Percentiles rank a stretch among this genome's conserved stretches.
These are phyloP conservation scores for Elsinoe australis DNA, from an alignment of 2,329 filamentous ascomycete species.

Conservation along the genomic window DNA sequence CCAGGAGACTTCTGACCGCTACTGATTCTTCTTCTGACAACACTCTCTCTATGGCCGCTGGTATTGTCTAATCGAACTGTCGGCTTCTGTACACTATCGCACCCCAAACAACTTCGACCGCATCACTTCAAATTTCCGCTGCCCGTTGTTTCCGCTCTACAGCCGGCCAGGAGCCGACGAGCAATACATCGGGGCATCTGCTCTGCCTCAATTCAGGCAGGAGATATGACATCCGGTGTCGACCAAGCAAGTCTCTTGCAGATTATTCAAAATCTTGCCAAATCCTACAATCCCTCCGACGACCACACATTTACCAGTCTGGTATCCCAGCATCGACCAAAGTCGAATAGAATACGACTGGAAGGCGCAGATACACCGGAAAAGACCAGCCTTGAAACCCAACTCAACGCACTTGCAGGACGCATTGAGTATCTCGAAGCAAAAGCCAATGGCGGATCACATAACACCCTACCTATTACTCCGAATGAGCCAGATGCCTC, in stretches of 20 bases:
- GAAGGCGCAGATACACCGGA: slow-evolving; percentile 68
- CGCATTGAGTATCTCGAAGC: slow-evolving; percentile 78
- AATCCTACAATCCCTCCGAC: slow-evolving; percentile 38
- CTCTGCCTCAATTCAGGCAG: neutral
- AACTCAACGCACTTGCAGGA: slow-evolving; percentile 69
- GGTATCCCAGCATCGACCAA: slow-evolving; percentile 44
- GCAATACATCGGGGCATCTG: neutral
- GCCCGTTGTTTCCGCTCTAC: neutral
- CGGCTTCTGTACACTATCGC: neutral
- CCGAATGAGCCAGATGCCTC: slow-evolving; percentile 57
- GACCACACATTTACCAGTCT: slow-evolving; percentile 40
- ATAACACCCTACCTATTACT: slow-evolving; percentile 60
- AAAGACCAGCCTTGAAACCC: slow-evolving; percentile 72
- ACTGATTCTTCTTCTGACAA: slow-evolving; percentile 3
- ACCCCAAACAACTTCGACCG: no score
- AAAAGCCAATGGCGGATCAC: slow-evolving; percentile 53
- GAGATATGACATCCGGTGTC: neutral
- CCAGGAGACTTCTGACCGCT: neutral
- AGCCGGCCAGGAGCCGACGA: slow-evolving; percentile 10
- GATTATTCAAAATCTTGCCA: slow-evolving; percentile 43
- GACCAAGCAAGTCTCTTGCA: slow-evolving; percentile 2
- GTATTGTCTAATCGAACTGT: neutral
- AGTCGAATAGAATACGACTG: slow-evolving; percentile 54
- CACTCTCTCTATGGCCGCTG: neutral
- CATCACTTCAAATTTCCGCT: no score